Evolutionary conservation across 768 basidiomycete genomes (phyloP).

Genomic region (Kwoniella heveanensis): DNA sequence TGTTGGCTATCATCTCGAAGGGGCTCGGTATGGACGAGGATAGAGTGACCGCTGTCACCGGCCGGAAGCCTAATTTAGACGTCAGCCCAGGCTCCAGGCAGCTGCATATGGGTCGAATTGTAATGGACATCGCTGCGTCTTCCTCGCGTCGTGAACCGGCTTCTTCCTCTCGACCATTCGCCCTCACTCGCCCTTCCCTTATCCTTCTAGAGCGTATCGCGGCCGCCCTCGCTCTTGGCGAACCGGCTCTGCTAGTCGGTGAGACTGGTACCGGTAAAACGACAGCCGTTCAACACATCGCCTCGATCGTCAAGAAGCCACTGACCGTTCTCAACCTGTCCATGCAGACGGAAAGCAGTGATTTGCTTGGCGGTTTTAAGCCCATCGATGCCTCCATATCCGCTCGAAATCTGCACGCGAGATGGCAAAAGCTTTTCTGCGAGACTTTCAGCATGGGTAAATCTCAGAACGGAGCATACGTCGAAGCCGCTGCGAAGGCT

Average conservation of each 20-base stretch:
- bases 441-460: constrained; percentile 74
- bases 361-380: constrained; percentile 91
- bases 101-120: constrained; percentile 66
- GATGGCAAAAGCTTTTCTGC: constrained; percentile 78
- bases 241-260: constrained; percentile 88
- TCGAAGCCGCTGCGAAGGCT: constrained; percentile 76
- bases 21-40: constrained; percentile 71
- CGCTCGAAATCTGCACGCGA: constrained; percentile 68
- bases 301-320: constrained; percentile 71
- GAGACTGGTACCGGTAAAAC: constrained; percentile 99
- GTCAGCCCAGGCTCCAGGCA: constrained; percentile 62
- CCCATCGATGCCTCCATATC: constrained; percentile 87
- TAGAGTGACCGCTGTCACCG: constrained; percentile 71
- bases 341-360: constrained; percentile 92
- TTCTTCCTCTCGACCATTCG: constrained; percentile 64
- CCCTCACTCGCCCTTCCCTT: constrained; percentile 81
- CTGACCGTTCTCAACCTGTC: constrained; percentile 90
- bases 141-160: constrained; percentile 13
- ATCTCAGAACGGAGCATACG: constrained; percentile 83
- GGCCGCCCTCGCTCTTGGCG: constrained; percentile 68
- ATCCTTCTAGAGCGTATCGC: constrained; percentile 77
- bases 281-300: constrained; percentile 82
- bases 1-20: constrained; percentile 64
- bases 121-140: constrained; percentile 43
- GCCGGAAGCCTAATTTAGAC: constrained; percentile 68